These are phyloP conservation scores for Metarhizium humberi DNA, from an alignment of 2,329 filamentous ascomycete species.

Conservation along the genomic window DNA sequence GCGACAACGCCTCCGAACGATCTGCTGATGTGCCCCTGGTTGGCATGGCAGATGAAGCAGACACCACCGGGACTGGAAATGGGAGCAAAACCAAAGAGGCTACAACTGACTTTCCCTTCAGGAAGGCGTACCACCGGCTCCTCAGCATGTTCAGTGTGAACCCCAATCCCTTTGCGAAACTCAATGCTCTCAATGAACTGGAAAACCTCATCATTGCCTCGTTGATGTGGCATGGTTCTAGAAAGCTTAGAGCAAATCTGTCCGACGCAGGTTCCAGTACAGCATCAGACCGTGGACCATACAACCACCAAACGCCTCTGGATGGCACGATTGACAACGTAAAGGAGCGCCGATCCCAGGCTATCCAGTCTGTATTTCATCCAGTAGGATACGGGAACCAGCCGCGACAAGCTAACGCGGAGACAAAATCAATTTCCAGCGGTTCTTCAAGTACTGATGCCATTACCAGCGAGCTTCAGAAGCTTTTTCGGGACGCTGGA, in stretches of 20 bases:
- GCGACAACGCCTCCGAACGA: conserved; percentile 29
- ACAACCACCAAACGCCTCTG: conserved; percentile 36
- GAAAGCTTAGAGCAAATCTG: conserved; percentile 24
- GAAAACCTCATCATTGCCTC: conserved; percentile 74
- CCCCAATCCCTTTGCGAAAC: conserved; percentile 78
- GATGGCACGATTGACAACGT: conserved; percentile 63
- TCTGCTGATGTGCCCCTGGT: conserved; percentile 28
- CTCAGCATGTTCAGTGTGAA: conserved; percentile 82
- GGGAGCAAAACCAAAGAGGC: conserved; percentile 12
- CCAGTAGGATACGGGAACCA: conserved; percentile 21
- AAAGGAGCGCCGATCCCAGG: conserved; percentile 56
- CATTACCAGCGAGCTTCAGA: conserved; percentile 57
- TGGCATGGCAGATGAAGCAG: conserved; percentile 30
- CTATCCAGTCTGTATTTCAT: conserved; percentile 21
- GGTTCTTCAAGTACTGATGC: conserved; percentile 49
- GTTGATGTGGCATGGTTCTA: conserved; percentile 31
- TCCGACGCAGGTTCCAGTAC: conserved; percentile 27
- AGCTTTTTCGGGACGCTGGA: conserved; percentile 56
- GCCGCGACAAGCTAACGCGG: conserved; percentile 33
- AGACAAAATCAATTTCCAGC: conserved; percentile 39
- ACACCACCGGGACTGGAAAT: conserved; percentile 10
- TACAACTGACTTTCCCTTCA: conserved; percentile 62
- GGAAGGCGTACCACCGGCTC: conserved; percentile 67
- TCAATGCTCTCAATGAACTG: conserved; percentile 74
- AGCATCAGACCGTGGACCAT: conserved; percentile 21